Percentiles rank a stretch among this genome's conserved stretches.
These are phyloP conservation scores for Harringtonia lauricola DNA, from an alignment of 2,329 filamentous ascomycete genomes.

Conservation along the genomic window DNA sequence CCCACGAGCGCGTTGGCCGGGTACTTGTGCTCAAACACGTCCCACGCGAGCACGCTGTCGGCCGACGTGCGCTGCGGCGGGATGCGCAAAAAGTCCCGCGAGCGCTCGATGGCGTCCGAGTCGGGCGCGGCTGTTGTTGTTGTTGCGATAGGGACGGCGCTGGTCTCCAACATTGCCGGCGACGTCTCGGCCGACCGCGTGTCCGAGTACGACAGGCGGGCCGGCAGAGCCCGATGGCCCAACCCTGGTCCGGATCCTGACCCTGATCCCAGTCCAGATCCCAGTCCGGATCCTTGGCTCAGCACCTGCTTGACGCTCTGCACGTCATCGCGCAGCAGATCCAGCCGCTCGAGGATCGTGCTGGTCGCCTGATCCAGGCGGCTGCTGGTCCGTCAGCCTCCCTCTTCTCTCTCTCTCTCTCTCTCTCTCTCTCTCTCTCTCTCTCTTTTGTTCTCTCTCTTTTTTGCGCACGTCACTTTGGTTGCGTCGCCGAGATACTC, in stretches of 20 bases:
- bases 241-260: no score
- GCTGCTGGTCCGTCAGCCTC: background rate
- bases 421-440: background rate
- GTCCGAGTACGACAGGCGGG: no score
- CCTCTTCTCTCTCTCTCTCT: no score
- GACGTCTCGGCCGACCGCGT: background rate
- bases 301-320: background rate
- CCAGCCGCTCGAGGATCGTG: background rate
- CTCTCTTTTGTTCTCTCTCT: background rate
- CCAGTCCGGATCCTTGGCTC: background rate
- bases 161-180: background rate
- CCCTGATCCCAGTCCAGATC: no score
- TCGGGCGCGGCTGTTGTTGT: no score
- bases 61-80: background rate
- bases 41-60: background rate
- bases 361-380: background rate
- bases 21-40: background rate
- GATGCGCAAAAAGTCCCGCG: background rate
- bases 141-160: background rate
- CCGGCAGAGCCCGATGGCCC: no score
- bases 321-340: background rate
- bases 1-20: background rate
- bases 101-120: background rate
- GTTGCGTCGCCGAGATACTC: background rate
- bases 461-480: background rate